These are phyloP conservation scores for Ceratobasidium papillatum DNA, from an alignment of 1,284 basidiomycete genomes.

Conservation along the genomic window DNA sequence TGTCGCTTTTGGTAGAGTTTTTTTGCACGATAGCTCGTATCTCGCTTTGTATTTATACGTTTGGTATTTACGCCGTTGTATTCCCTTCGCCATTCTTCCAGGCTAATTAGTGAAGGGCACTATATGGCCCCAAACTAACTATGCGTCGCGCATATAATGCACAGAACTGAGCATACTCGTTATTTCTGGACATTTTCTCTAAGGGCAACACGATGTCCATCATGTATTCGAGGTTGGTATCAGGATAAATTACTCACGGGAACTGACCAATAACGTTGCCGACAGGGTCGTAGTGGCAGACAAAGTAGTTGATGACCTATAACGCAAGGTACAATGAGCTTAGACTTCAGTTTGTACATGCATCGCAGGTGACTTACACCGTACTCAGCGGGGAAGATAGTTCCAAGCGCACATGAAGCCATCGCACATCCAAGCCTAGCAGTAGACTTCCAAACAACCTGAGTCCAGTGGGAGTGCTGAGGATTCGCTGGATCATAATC, in stretches of 20 bases:
- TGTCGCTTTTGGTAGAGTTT: neutral
- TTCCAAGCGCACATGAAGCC: conserved; percentile 52
- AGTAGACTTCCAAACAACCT: conserved; percentile 66
- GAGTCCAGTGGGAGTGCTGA: conserved; percentile 57
- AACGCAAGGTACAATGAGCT: neutral
- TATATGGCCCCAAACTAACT: neutral
- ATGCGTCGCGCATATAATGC: neutral
- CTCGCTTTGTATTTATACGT: neutral
- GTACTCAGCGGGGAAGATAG: conserved; percentile 7
- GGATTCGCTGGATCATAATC: conserved; percentile 50
- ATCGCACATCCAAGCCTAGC: conserved; percentile 63
- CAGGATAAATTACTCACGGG: too few relatives aligned
- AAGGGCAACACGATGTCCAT: neutral
- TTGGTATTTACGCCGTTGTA: conserved; percentile 5
- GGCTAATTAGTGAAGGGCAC: neutral
- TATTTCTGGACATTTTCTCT: conserved; percentile 32
- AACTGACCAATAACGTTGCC: too few relatives aligned
- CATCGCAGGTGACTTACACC: conserved; percentile 1
- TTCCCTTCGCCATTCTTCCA: neutral
- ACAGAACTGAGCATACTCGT: too few relatives aligned
- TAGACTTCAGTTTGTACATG: neutral
- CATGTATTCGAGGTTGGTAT: too few relatives aligned
- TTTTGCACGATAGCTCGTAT: neutral
- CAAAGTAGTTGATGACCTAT: conserved; percentile 31
- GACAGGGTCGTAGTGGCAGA: conserved; percentile 6